Evolutionary conservation across 2,329 filamentous ascomycete species (phyloP).

Genomic region (Alternaria sp.): DNA sequence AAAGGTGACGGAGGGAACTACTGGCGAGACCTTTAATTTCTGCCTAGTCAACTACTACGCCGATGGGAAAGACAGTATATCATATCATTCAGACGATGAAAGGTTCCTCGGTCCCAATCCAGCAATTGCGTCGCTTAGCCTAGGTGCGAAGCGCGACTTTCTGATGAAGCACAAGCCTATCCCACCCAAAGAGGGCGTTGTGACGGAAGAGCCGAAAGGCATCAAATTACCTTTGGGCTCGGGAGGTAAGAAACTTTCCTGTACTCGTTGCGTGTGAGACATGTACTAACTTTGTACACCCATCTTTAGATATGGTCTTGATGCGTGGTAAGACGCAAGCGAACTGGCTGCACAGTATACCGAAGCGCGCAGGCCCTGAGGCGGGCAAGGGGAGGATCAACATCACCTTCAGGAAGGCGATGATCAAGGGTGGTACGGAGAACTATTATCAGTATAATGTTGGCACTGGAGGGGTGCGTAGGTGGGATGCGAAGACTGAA

Average conservation of each 20-base stretch:
- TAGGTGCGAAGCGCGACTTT: conserved; percentile 78
- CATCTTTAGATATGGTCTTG: conserved; percentile 71
- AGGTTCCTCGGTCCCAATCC: conserved; percentile 74
- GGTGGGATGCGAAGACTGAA: conserved; percentile 67
- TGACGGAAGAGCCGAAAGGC: conserved; percentile 50
- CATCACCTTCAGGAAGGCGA: conserved; percentile 77
- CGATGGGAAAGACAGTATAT: conserved; percentile 77
- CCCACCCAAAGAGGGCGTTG: conserved; percentile 46
- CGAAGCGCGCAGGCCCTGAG: conserved; percentile 72
- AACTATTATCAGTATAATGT: conserved; percentile 90
- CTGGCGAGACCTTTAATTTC: conserved; percentile 76
- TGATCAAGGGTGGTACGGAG: conserved; percentile 76
- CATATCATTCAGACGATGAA: conserved; percentile 83
- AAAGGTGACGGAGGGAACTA: conserved; percentile 69
- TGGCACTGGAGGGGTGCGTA: conserved; percentile 71
- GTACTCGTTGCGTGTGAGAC: too few relatives aligned
- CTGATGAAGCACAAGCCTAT: conserved; percentile 79
- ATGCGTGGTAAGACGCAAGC: conserved; percentile 80
- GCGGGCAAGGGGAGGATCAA: conserved; percentile 71
- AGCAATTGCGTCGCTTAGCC: conserved; percentile 76
- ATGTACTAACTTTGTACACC: too few relatives aligned
- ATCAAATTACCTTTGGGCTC: conserved; percentile 65
- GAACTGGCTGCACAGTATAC: conserved; percentile 77
- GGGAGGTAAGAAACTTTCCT: conserved; percentile 52
- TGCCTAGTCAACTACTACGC: conserved; percentile 85